These are phyloP conservation scores for Elsinoe australis DNA, from an alignment of 2,329 filamentous ascomycete genomes.

Conservation along the genomic window DNA sequence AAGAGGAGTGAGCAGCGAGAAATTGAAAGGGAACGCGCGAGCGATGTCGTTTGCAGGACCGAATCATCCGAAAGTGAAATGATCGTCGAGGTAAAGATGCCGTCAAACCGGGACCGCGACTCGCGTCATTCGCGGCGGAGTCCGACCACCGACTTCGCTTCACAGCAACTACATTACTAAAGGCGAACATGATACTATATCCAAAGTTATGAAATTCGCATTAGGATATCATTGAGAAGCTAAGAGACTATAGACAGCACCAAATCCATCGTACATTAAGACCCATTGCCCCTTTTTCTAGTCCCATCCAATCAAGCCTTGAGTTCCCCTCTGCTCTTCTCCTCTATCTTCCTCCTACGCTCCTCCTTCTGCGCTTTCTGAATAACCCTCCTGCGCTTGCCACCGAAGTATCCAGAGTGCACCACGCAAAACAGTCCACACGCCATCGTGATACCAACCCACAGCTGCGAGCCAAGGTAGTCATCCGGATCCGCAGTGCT, in stretches of 20 bases:
- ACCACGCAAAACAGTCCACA: constrained; percentile 7
- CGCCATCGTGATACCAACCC: constrained; percentile 10
- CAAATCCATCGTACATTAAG: neutral
- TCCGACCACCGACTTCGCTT: constrained; percentile 1
- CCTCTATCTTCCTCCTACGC: neutral
- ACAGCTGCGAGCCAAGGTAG: constrained; percentile 6
- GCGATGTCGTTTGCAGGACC: neutral
- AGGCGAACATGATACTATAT: too few species aligned
- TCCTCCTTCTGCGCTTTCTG: constrained; percentile 6
- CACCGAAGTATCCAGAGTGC: constrained; percentile 3
- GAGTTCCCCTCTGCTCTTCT: constrained; percentile 4
- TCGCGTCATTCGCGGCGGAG: too few species aligned
- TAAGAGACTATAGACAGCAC: neutral
- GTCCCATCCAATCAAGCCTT: neutral
- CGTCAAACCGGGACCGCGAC: neutral
- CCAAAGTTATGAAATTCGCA: too few species aligned
- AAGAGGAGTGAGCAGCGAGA: neutral
- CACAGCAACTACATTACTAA: too few species aligned
- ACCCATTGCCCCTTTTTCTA: neutral
- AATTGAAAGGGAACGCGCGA: neutral
- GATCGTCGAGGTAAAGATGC: constrained; percentile 1
- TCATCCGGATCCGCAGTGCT: constrained; percentile 5
- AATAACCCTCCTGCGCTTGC: constrained; percentile 9
- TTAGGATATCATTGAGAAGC: neutral
- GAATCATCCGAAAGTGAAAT: neutral